Base-by-base conservation (phyloP, 371 early-diverging fungal genomes). In the Apophysomyces variabilis region DNA sequence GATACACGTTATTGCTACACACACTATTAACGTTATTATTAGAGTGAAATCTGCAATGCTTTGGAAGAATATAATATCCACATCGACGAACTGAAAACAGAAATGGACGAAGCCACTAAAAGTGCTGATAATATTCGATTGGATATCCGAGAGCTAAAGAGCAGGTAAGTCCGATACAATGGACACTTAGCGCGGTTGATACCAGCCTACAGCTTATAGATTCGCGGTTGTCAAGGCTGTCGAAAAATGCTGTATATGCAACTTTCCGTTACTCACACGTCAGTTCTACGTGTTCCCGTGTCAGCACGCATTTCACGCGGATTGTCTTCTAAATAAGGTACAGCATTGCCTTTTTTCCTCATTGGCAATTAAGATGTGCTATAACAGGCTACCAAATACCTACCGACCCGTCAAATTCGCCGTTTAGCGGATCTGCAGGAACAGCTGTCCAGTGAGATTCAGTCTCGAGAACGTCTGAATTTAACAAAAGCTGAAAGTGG, bases 261-360 rank as follows among this genome's bases (percentile, higher is more conserved):
- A 82, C 7, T 77, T 82, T 47, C 89, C 94, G 6, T 75, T 96
- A 46, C 75, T 95, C 72, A 88, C 89, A 11, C 83, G 94, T 16
- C 93, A 91, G 72, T 95, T 96, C 66, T 95, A 93, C 62, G 88
- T 94, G 32, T 97, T 96, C 67, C 96, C 96, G 0, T 97, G 97
- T 68, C 90, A 93, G 61, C 97, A 96, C 72, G 85, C 89, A 9
- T 96, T 94, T 82, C 96, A 96, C 72, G 82, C 90, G 14, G 94
- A 95, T 69, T 95, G 95, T 67, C 73, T 96, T 47, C 32, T 60
- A 37, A 60, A 60, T 35, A 66, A 66, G 66, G 66, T 66, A 60
- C 14, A 68, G 45, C 68, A 67, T 8, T 3, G 7, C 35, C 8
- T 14, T 38, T 4, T 36, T 14, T 2, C 13, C 13, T 38, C 7